Evolutionary conservation across 2,329 filamentous ascomycete genomes (phyloP), one percentile per base, ranked within the genome.

Genomic region (Dactylellina sp.): DNA sequence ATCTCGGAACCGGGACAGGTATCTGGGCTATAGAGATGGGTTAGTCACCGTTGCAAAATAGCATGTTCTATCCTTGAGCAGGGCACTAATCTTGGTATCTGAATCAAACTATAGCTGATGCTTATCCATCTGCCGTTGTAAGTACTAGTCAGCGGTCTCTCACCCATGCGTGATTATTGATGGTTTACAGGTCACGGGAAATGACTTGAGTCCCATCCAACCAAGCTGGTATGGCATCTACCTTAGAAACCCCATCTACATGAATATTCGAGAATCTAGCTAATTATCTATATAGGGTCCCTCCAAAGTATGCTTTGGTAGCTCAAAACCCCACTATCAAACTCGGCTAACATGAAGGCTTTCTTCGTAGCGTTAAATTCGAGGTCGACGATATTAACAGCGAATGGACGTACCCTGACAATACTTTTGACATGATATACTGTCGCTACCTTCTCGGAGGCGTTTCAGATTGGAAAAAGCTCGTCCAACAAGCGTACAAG

Each of bases 41-140:
- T 76, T 88, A 90, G 86, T 92, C 83, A 82, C 16, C 20, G 1
- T 35, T 12, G 18, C 37, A 2, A 1, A 44, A 16, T 1, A 14
- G 20, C 25, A 7, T 28, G 44, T 7, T 7, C 37, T 40, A 40
- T 14, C 6, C 4, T 16, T 40, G 9, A n/a, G n/a, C n/a, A n/a
- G n/a, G n/a, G n/a, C n/a, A n/a, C n/a, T n/a, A n/a, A n/a, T n/a
- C n/a, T 18, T 64, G 35, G 55, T 25, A 18, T 18, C 44, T 46
- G n/a, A 28, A 16, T 9, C 4, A 32, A 32, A 5, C 28, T 9
- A 16, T n/a, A 71, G 66, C 50, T 53, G 66, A 71, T 22, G 44
- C 39, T 18, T 71, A 59, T 42, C 66, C 66, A 7, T 59, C 59
- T 1, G 66, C 66, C 25, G 37, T 55, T 16, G 65, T 71, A 63